Evolutionary conservation across 345 rosid genomes (phyloP).

Genomic region (Camelina neglecta): DNA sequence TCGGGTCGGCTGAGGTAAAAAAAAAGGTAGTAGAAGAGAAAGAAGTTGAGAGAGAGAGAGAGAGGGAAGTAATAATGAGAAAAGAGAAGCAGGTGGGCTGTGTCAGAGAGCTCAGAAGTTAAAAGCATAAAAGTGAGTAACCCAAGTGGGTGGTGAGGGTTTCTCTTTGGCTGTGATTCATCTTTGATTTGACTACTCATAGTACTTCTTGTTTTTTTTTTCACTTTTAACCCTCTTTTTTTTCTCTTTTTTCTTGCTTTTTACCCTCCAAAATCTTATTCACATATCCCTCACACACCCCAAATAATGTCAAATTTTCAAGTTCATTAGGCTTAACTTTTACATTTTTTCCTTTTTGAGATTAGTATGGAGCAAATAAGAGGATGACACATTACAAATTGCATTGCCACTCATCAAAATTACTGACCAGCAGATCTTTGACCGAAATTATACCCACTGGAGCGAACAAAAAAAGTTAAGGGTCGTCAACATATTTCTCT

Average conservation of each 20-base stretch:
- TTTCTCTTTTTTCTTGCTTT: neutral
- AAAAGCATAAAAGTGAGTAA: constrained; percentile 46
- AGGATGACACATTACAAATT: neutral
- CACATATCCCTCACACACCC: neutral
- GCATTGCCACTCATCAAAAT: neutral
- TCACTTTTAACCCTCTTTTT: constrained; percentile 35
- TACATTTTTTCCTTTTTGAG: neutral
- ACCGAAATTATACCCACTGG: neutral
- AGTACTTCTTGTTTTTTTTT: constrained; percentile 17
- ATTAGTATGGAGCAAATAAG: neutral
- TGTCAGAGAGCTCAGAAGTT: constrained; percentile 39
- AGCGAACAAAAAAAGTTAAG: neutral
- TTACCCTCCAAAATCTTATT: neutral
- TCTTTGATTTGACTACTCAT: constrained; percentile 47
- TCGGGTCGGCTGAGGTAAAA: constrained; percentile 5
- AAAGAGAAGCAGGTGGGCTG: constrained; percentile 44
- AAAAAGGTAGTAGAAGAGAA: neutral
- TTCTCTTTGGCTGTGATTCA: constrained; percentile 30
- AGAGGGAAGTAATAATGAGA: constrained; percentile 38
- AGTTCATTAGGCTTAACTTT: neutral
- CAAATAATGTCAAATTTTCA: neutral
- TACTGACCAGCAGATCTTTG: neutral
- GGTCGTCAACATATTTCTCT: neutral
- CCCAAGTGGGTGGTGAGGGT: constrained; percentile 48
- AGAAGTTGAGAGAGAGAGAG: neutral